These are phyloP conservation scores for Arthrobotrys iridis DNA, from an alignment of 2,329 filamentous ascomycete species.

Conservation along the genomic window DNA sequence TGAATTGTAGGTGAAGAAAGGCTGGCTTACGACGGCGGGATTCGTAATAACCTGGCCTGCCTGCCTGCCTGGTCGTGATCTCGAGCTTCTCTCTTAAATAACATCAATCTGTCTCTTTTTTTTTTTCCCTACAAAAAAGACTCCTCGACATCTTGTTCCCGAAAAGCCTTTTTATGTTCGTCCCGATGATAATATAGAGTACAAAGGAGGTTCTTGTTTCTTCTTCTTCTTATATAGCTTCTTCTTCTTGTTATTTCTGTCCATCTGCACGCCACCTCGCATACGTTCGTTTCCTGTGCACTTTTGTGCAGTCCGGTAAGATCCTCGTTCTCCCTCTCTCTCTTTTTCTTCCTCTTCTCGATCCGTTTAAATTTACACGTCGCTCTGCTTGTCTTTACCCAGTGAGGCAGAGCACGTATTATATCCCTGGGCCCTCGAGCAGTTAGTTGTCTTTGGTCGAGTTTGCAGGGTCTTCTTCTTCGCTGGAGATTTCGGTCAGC, in stretches of 20 bases:
- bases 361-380: neutral
- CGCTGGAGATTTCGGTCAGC: too few species aligned
- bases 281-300: neutral
- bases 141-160: neutral
- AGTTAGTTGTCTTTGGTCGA: too few species aligned
- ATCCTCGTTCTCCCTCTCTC: too few species aligned
- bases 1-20: neutral
- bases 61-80: too few species aligned
- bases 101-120: neutral
- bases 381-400: neutral
- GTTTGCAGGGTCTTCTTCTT: neutral
- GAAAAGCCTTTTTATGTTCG: neutral
- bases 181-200: neutral
- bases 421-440: too few species aligned
- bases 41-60: slow-evolving; percentile 14
- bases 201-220: neutral
- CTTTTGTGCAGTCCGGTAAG: slow-evolving; percentile 6
- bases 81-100: neutral
- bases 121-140: neutral
- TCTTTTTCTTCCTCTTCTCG: too few species aligned
- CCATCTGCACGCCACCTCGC: slow-evolving; percentile 7
- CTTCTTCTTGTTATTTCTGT: neutral
- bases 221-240: neutral
- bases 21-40: slow-evolving; percentile 27
- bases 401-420: too few species aligned